phyloP scores from a whole-genome alignment of 768 basidiomycete genomes.

The Lactifluus volemus region DNA sequence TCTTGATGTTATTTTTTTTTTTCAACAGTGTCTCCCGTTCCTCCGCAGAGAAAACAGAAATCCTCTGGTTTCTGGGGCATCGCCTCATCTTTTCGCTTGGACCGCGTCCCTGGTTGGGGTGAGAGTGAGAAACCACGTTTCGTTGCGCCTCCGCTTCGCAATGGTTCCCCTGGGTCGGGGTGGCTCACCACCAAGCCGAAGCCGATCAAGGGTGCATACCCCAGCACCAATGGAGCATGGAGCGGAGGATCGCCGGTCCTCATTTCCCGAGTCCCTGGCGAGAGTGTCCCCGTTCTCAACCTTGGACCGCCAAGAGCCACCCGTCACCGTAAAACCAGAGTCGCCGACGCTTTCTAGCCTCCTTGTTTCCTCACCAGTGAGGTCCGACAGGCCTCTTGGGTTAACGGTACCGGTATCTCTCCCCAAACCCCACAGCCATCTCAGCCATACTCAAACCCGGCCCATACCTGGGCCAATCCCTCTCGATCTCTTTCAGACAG shows the following conservation, averaged over 20 bases:
- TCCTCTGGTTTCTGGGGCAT: slow-evolving; percentile 52
- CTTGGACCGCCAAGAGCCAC: neutral
- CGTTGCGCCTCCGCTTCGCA: slow-evolving; percentile 16
- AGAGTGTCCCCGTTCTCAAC: neutral
- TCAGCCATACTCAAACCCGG: too few species aligned
- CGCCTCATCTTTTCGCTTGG: slow-evolving; percentile 47
- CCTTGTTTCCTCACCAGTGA: slow-evolving; percentile 21
- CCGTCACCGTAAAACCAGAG: neutral
- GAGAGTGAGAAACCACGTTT: slow-evolving; percentile 24
- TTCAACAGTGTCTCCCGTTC: slow-evolving; percentile 39
- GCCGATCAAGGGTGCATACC: slow-evolving; percentile 4
- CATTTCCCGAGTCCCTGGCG: neutral
- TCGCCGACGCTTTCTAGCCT: slow-evolving; percentile 12
- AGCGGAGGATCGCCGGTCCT: neutral
- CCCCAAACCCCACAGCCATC: too few species aligned
- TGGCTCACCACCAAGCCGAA: slow-evolving; percentile 14
- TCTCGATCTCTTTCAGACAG: too few species aligned
- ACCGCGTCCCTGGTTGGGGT: slow-evolving; percentile 40
- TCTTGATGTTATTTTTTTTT: slow-evolving; percentile 22
- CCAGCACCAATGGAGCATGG: neutral
- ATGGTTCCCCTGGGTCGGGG: neutral
- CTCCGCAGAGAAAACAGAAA: slow-evolving; percentile 42
- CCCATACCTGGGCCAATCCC: too few species aligned
- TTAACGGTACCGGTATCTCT: too few species aligned
- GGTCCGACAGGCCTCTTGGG: slow-evolving; percentile 74